Evolutionary conservation across 257 asterid species (phyloP), one percentile per base, ranked within the genome.

Genomic region (Nicotiana benthamiana): DNA sequence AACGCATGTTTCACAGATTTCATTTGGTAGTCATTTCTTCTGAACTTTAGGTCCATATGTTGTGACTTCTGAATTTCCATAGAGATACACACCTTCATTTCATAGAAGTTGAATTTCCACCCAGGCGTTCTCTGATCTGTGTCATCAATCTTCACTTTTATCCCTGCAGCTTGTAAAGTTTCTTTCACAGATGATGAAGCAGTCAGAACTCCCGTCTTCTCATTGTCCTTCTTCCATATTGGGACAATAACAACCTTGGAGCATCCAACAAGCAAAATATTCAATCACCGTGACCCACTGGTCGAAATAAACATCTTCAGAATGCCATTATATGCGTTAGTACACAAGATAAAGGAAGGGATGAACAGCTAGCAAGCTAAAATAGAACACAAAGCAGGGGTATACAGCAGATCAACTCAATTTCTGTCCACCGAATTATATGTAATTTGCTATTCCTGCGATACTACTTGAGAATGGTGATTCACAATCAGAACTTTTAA

Each of bases 81-180:
- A 74, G 60, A 72, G 78, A 77, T 70, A 77, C 86, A 80, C 53
- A 93, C 99, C 97, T 94, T 96, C 98, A 96, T 96, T 85, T 96
- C 99, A 97, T 97, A 96, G 84, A 93, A 96, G 79, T 96, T 96
- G 84, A 84, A 96, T 87, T 96, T 94, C 98, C 98, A 96, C 36
- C 99, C 97, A 52, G 99, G 99, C 24, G 97, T 96, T 86, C 92
- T 92, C 92, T 96, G 98, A 87, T 96, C 99, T 12, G 99, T 87
- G 82, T 91, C 97, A 57, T 96, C 98, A 83, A 93, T 51, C 85
- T 93, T 93, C 59, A 94, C 95, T 88, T 83, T 94, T 80, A 96
- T 80, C 76, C 98, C 97, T 5, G 97, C 93, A 80, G 95, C 87
- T 80, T 87, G 91, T 79, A 96, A 90, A 80, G 86, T 81, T 84